Evolutionary conservation across 495 filamentous ascomycete genomes (phyloP).

Genomic region (Pyrenopolyporus hunteri): DNA sequence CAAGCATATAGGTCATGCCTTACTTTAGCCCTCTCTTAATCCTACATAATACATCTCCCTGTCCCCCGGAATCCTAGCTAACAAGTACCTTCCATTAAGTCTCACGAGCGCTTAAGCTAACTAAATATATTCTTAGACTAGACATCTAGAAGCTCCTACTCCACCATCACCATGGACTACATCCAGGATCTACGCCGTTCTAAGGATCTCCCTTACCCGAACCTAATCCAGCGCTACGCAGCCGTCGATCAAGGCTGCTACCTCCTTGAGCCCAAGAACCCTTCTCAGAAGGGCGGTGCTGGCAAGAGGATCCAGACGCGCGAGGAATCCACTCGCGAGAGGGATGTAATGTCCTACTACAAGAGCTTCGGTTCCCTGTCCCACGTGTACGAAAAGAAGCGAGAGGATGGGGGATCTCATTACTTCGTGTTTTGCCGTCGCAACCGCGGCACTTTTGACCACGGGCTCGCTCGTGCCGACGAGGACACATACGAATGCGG

Average conservation of each 20-base stretch:
- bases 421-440: slow-evolving; percentile 9
- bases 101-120: not conserved
- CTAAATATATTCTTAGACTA: too few species aligned
- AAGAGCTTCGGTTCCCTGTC: slow-evolving; percentile 6
- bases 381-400: not conserved
- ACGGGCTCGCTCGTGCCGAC: slow-evolving; percentile 19
- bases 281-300: not conserved
- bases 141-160: not conserved
- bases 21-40: too few species aligned
- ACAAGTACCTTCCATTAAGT: not conserved
- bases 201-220: slow-evolving; percentile 9
- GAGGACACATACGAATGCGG: slow-evolving; percentile 7
- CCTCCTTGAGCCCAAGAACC: slow-evolving; percentile 9
- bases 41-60: too few species aligned
- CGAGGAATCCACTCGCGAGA: not conserved
- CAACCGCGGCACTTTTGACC: slow-evolving; percentile 5
- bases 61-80: too few species aligned
- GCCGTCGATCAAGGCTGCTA: not conserved
- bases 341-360: not conserved
- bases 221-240: not conserved
- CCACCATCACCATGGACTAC: slow-evolving; percentile 19
- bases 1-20: too few species aligned
- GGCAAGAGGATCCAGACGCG: not conserved
- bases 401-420: not conserved
- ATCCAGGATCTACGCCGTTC: not conserved